Evolutionary conservation across 2,329 filamentous ascomycete genomes (phyloP).

Genomic region (Ophiostoma novo-ulmi): DNA sequence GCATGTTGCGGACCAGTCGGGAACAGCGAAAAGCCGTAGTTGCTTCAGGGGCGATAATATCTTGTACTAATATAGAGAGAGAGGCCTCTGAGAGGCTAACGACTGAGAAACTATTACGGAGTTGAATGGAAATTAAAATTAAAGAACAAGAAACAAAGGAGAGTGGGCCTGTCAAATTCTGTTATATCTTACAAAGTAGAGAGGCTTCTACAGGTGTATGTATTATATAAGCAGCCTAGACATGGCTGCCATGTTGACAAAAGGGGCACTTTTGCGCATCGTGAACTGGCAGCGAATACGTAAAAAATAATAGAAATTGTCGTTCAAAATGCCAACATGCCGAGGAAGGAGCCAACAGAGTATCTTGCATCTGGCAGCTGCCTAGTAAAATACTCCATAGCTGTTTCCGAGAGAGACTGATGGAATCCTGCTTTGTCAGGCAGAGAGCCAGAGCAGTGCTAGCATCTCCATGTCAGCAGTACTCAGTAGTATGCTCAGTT

Average conservation of each 20-base stretch:
- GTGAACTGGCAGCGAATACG: not conserved
- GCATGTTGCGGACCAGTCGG: not conserved
- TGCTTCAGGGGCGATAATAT: not conserved
- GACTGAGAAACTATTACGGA: too few species aligned
- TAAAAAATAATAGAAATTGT: not conserved
- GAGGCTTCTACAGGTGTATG: not conserved
- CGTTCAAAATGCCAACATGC: not conserved
- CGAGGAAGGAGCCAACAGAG: not conserved
- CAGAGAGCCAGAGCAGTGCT: not conserved
- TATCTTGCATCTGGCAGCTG: not conserved
- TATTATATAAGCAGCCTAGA: not conserved
- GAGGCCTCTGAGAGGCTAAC: too few species aligned
- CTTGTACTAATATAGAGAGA: too few species aligned
- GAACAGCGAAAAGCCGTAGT: not conserved
- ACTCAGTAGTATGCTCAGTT: too few species aligned
- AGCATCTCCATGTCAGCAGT: not conserved
- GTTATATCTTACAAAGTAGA: not conserved
- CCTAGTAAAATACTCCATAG: not conserved
- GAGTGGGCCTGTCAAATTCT: slow-evolving; percentile 5
- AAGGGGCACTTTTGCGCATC: not conserved
- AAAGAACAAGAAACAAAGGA: not conserved
- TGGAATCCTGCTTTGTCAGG: not conserved
- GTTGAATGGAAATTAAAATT: not conserved
- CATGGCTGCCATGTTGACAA: not conserved
- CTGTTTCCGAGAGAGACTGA: not conserved